phyloP scores from a whole-genome alignment of 257 asterid species.

The Cruciata laevipes region DNA sequence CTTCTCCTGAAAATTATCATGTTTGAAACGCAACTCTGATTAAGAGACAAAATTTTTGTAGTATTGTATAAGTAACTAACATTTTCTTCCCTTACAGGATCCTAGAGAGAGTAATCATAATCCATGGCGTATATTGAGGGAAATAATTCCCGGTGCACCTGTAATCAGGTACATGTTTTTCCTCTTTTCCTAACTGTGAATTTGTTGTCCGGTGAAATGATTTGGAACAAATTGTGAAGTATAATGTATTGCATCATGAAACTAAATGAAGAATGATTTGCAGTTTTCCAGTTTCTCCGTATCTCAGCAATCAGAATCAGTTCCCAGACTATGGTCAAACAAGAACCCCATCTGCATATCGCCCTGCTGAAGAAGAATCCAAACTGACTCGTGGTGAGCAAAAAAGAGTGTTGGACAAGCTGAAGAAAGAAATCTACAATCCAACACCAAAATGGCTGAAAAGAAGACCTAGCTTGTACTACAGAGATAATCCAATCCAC shows the following conservation, averaged over 20 bases:
- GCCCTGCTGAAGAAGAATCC: constrained; percentile 27
- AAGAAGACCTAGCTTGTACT: constrained; percentile 26
- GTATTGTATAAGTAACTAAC: neutral
- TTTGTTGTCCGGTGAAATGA: neutral
- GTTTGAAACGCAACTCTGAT: neutral
- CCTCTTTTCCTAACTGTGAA: neutral
- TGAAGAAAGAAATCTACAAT: constrained; percentile 63
- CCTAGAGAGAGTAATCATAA: constrained; percentile 26
- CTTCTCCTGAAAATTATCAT: neutral
- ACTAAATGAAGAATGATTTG: constrained; percentile 13
- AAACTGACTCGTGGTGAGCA: constrained; percentile 50
- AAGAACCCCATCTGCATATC: constrained; percentile 17
- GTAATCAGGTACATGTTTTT: constrained; percentile 34
- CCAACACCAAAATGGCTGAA: constrained; percentile 48
- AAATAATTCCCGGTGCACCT: constrained; percentile 25
- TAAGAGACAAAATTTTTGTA: neutral
- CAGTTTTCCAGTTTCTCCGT: constrained; percentile 33
- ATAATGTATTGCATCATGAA: neutral
- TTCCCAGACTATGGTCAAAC: constrained; percentile 18
- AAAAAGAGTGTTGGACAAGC: constrained; percentile 37
- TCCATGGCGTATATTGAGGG: constrained; percentile 37
- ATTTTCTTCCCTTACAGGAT: constrained; percentile 25
- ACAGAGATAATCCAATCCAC: constrained; percentile 32
- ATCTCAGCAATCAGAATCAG: constrained; percentile 19
- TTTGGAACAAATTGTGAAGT: neutral